phyloP scores from a whole-genome alignment of 306 rosid species.

The Quercus dentata region DNA sequence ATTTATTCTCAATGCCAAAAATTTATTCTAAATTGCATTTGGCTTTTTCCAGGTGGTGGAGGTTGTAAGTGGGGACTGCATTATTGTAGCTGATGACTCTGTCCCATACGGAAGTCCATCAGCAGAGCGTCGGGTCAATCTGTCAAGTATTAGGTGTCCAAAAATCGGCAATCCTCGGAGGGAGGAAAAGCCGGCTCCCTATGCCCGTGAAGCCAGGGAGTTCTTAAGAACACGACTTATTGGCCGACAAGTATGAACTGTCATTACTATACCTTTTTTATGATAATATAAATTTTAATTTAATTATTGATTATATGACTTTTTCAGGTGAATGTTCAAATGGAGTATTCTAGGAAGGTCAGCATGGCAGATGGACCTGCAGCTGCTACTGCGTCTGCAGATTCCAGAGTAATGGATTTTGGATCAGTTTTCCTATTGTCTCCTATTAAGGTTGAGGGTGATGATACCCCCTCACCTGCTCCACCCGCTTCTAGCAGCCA shows the following conservation, averaged over 20 bases:
- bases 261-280: background rate
- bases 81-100: conserved; percentile 93
- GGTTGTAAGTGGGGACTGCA: conserved; percentile 97
- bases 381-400: conserved; percentile 51
- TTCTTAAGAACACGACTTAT: conserved; percentile 87
- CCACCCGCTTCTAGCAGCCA: conserved; percentile 45
- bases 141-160: conserved; percentile 97
- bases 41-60: conserved; percentile 75
- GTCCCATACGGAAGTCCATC: conserved; percentile 81
- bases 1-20: background rate
- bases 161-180: conserved; percentile 96
- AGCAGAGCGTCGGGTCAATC: conserved; percentile 96
- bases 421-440: conserved; percentile 78
- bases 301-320: conserved; percentile 13
- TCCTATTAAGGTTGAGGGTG: conserved; percentile 62
- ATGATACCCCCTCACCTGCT: conserved; percentile 51
- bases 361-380: conserved; percentile 52
- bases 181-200: conserved; percentile 96
- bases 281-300: conserved; percentile 5
- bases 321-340: conserved; percentile 83
- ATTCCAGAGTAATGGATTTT: conserved; percentile 94
- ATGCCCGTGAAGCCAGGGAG: conserved; percentile 99
- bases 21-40: conserved; percentile 7
- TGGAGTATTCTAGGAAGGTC: conserved; percentile 94
- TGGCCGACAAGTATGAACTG: conserved; percentile 74